A percentile compares a stretch with the other conserved stretches of the same genome.
Evolutionary conservation across 1,139 yeast genomes (phyloP).

Genomic region (Yamadazyma blattariae): DNA sequence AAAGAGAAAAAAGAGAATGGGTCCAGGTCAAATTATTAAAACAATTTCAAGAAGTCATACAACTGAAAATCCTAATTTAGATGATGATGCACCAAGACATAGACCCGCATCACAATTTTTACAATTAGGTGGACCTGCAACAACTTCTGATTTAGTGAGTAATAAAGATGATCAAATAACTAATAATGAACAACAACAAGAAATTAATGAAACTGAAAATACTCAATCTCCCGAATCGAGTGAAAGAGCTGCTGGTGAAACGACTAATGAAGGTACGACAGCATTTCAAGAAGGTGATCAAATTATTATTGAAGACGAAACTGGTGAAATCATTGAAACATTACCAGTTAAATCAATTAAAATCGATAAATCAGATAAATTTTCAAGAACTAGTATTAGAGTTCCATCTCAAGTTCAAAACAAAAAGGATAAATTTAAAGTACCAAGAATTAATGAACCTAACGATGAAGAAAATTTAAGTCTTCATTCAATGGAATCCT

Average conservation of each 20-base stretch:
- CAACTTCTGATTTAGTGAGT: conserved; percentile 11
- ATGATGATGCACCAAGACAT: conserved; percentile 23
- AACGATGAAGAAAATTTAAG: conserved; percentile 22
- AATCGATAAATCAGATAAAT: neutral
- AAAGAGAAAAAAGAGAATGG: conserved; percentile 19
- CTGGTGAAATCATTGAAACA: conserved; percentile 71
- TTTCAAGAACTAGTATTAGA: neutral
- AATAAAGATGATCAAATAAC: neutral
- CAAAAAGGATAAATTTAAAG: neutral
- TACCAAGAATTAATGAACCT: neutral
- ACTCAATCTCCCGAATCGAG: conserved; percentile 1
- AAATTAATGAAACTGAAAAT: conserved; percentile 4
- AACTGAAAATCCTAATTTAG: conserved; percentile 18
- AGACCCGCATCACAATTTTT: conserved; percentile 42
- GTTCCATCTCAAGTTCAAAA: too few relatives aligned
- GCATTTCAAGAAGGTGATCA: conserved; percentile 74
- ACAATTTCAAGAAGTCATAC: conserved; percentile 30
- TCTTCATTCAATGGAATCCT: conserved; percentile 41
- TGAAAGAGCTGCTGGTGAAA: neutral
- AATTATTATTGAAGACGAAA: conserved; percentile 72
- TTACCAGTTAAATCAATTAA: conserved; percentile 17
- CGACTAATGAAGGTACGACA: conserved; percentile 20
- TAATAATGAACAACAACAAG: neutral
- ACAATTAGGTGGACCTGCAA: conserved; percentile 34
- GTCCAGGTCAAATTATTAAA: conserved; percentile 26